Conservation (phyloP, 768 basidiomycete genomes). For the Lentinula sp. region DNA sequence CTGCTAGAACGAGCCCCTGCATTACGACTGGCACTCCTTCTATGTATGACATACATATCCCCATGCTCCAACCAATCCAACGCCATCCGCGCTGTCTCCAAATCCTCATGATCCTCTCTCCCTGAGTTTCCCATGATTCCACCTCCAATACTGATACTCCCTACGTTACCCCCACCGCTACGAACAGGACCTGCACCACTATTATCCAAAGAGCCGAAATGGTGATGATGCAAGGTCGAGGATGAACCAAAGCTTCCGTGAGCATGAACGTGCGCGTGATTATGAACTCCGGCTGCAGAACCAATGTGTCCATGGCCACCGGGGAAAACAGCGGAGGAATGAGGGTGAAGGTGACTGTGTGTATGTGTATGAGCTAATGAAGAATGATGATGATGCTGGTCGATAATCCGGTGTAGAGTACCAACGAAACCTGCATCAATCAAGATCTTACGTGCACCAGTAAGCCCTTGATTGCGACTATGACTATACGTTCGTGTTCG, state of each 20-base stretch:
- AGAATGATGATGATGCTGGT: constrained; percentile 1
- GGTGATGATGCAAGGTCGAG: neutral
- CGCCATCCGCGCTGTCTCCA: constrained; percentile 48
- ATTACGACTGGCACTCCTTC: neutral
- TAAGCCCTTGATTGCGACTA: neutral
- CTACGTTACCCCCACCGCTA: constrained; percentile 20
- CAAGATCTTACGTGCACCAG: neutral
- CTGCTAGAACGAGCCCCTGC: neutral
- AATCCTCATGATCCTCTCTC: constrained; percentile 59
- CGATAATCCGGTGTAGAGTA: constrained; percentile 21
- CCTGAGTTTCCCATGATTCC: constrained; percentile 13
- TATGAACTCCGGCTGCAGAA: neutral
- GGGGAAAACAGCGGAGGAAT: neutral
- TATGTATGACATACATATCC: constrained; percentile 1
- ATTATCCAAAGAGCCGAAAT: neutral
- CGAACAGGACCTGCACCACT: constrained; percentile 9
- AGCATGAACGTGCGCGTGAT: neutral
- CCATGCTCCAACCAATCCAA: constrained; percentile 43
- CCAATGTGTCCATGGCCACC: neutral
- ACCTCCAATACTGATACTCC: neutral
- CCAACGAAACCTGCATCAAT: constrained; percentile 32
- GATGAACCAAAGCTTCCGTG: neutral
- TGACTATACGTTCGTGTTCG: neutral
- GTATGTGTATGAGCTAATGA: neutral
- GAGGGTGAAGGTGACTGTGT: neutral